Percentiles rank a stretch among this genome's conserved stretches.
phyloP scores from a whole-genome alignment of 352 stramenopile species.

The Pythium guiyangense region DNA sequence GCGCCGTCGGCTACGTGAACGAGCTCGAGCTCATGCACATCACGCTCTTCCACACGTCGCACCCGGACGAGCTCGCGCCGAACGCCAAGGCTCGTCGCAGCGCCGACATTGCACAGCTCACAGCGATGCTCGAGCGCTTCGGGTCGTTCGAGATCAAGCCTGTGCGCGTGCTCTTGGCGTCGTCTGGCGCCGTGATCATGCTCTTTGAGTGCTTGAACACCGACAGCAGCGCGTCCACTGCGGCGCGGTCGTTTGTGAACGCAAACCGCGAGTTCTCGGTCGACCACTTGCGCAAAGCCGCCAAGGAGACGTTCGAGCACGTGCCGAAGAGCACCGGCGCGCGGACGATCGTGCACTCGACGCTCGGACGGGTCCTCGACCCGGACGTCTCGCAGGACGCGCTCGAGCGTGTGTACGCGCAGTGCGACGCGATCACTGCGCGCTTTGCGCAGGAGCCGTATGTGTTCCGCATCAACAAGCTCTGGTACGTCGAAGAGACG shows the following conservation, averaged over 20 bases:
- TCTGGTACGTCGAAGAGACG: constrained; percentile 74
- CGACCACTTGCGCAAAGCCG: constrained; percentile 43
- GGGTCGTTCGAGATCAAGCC: constrained; percentile 39
- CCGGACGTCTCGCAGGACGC: constrained; percentile 30
- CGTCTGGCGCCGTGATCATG: constrained; percentile 64
- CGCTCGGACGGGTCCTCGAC: constrained; percentile 48
- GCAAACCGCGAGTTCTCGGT: constrained; percentile 45
- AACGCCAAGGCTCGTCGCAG: constrained; percentile 26
- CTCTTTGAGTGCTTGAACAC: constrained; percentile 41
- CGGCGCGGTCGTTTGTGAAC: constrained; percentile 13
- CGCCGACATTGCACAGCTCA: constrained; percentile 42
- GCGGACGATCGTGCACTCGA: constrained; percentile 66
- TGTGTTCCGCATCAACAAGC: constrained; percentile 33
- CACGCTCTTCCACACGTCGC: constrained; percentile 77
- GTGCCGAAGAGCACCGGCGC: constrained; percentile 35
- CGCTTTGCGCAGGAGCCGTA: constrained; percentile 20
- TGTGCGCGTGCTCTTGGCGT: constrained; percentile 48
- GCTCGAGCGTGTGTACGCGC: constrained; percentile 28
- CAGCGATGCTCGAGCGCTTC: constrained; percentile 29
- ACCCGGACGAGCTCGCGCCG: constrained; percentile 49
- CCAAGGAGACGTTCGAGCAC: constrained; percentile 43
- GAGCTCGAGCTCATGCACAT: constrained; percentile 68
- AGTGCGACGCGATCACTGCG: constrained; percentile 52
- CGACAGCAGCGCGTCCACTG: constrained; percentile 3
- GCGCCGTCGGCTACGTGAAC: constrained; percentile 51